These are phyloP conservation scores for Blastomyces gilchristii DNA, from an alignment of 2,329 filamentous ascomycete species.

Conservation along the genomic window DNA sequence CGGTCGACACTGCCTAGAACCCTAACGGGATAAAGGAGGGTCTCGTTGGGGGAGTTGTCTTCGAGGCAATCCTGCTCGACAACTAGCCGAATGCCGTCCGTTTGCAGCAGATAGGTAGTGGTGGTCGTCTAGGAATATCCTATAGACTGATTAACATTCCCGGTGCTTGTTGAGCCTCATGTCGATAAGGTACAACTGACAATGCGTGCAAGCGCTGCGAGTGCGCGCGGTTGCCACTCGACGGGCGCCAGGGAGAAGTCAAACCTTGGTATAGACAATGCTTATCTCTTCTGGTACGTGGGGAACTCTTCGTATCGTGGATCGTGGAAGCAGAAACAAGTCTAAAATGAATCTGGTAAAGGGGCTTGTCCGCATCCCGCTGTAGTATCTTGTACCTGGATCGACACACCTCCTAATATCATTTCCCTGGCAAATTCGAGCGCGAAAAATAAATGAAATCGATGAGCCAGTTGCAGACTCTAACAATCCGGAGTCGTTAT, in stretches of 20 bases:
- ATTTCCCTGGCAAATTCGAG: not conserved
- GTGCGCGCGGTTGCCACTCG: slow-evolving; percentile 11
- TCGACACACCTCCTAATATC: not conserved
- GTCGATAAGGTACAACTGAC: slow-evolving; percentile 1
- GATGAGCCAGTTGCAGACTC: not conserved
- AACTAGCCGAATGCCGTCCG: not conserved
- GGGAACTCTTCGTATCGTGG: slow-evolving; percentile 1
- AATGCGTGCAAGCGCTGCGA: slow-evolving; percentile 11
- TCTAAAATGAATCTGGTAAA: not conserved
- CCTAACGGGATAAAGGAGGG: slow-evolving; percentile 10
- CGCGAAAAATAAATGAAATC: not conserved
- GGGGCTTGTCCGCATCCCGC: not conserved
- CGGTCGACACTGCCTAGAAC: slow-evolving; percentile 12
- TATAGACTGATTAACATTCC: slow-evolving; percentile 3
- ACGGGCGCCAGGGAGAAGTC: slow-evolving; percentile 7
- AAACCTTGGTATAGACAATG: slow-evolving; percentile 13
- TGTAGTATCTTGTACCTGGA: slow-evolving; percentile 1
- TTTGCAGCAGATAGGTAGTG: not conserved
- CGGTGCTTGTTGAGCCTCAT: slow-evolving; percentile 1
- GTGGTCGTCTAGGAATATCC: not conserved
- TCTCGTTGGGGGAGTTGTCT: slow-evolving; percentile 1
- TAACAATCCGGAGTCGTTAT: not conserved
- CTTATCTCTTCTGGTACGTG: slow-evolving; percentile 3
- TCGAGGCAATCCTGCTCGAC: slow-evolving; percentile 10
- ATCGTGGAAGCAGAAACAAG: slow-evolving; percentile 1